These are phyloP conservation scores for Paramyrothecium roridum DNA, from an alignment of 2,329 filamentous ascomycete genomes.

Conservation along the genomic window DNA sequence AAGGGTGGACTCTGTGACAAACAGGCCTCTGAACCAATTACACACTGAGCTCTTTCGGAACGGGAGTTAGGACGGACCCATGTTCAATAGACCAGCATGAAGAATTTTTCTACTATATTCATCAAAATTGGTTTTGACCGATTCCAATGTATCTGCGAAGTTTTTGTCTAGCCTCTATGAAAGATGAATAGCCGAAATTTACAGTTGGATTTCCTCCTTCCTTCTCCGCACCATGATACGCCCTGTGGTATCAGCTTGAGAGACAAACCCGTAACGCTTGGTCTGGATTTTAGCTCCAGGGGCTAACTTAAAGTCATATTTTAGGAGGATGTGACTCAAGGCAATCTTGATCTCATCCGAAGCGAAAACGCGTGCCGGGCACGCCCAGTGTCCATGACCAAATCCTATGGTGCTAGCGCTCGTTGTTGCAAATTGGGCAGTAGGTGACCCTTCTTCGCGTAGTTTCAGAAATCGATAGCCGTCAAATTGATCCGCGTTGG, in stretches of 20 bases:
- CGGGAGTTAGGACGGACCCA: too few relatives aligned
- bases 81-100: too few relatives aligned
- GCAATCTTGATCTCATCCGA: conserved; percentile 1
- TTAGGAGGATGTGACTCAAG: neutral
- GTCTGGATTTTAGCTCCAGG: neutral
- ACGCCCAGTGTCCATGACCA: neutral
- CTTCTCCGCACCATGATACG: neutral
- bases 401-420: neutral
- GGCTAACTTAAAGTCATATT: neutral
- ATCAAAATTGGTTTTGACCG: too few relatives aligned
- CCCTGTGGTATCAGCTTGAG: neutral
- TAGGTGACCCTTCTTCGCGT: neutral
- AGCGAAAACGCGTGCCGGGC: neutral
- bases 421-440: conserved; percentile 1
- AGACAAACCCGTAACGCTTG: neutral
- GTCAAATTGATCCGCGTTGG: too few relatives aligned
- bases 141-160: too few relatives aligned
- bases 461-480: too few relatives aligned
- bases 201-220: neutral
- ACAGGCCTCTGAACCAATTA: too few relatives aligned
- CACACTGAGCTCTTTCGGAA: too few relatives aligned
- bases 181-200: too few relatives aligned
- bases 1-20: too few relatives aligned
- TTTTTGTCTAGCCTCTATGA: too few relatives aligned
- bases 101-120: too few relatives aligned